phyloP scores from a whole-genome alignment of 2,329 filamentous ascomycete genomes.

The Pseudopithomyces maydicus region DNA sequence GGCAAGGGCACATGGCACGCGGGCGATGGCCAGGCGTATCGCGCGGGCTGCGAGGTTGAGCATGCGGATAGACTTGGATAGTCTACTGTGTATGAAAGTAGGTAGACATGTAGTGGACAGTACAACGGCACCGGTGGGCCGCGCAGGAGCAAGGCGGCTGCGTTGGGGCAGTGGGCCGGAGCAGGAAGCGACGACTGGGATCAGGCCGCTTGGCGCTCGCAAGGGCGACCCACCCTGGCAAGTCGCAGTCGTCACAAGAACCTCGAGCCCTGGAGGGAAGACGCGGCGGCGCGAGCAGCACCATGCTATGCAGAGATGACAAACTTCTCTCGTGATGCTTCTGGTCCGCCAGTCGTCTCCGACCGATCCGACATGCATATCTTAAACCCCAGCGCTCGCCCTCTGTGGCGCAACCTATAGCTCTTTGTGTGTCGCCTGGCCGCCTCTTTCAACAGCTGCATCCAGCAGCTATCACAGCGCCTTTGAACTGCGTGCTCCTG shows the following conservation, averaged over 20 bases:
- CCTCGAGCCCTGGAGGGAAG: slow-evolving; percentile 7
- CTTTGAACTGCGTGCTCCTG: no score
- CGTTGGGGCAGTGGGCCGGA: neutral
- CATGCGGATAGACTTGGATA: neutral
- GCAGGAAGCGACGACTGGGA: neutral
- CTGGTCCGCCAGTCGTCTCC: slow-evolving; percentile 19
- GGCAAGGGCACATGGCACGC: neutral
- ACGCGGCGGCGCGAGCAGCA: slow-evolving; percentile 25
- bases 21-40: neutral
- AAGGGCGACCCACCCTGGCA: slow-evolving; percentile 10
- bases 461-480: slow-evolving; percentile 7
- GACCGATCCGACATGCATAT: slow-evolving; percentile 29
- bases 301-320: slow-evolving; percentile 26
- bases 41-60: no score
- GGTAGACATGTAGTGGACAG: no score
- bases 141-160: neutral
- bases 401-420: slow-evolving; percentile 8
- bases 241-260: slow-evolving; percentile 10
- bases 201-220: neutral
- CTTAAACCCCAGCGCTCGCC: slow-evolving; percentile 9
- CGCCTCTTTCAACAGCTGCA: slow-evolving; percentile 8
- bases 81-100: no score
- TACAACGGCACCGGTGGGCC: no score
- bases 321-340: slow-evolving; percentile 29
- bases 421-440: neutral